phyloP scores from a whole-genome alignment of 2,329 filamentous ascomycete species.

The Ophiostoma himal-ulmi region DNA sequence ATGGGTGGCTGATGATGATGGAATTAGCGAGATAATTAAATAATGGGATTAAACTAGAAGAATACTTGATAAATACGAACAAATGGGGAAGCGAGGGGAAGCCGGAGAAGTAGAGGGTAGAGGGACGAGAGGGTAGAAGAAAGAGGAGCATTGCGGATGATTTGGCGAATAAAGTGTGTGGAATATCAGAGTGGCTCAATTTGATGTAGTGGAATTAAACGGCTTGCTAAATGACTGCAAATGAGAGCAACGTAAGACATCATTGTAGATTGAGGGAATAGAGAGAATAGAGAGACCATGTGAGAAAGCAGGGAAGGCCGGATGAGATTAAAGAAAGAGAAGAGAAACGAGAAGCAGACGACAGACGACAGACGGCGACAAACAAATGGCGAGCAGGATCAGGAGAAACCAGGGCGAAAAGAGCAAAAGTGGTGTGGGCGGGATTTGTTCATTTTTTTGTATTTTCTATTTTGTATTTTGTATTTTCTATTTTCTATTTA shows the following conservation, averaged over 20 bases:
- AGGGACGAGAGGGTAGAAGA: not conserved
- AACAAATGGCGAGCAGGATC: no score
- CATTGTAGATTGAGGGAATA: conserved; percentile 26
- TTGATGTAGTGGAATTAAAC: no score
- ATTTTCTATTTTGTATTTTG: no score
- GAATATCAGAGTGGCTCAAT: no score
- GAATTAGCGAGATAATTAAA: not conserved
- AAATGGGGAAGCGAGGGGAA: not conserved
- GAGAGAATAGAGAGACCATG: not conserved
- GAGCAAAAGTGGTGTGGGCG: no score
- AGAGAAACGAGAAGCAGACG: not conserved
- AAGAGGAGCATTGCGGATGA: not conserved
- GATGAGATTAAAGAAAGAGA: not conserved
- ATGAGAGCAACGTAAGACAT: no score
- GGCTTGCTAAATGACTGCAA: no score
- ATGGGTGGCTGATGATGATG: no score
- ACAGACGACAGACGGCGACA: not conserved
- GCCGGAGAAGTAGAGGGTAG: not conserved
- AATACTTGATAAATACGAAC: not conserved
- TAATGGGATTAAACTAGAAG: not conserved
- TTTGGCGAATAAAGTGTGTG: no score
- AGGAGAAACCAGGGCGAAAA: no score
- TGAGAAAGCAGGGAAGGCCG: not conserved
- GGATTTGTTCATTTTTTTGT: no score
- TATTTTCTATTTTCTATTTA: no score